Evolutionary conservation across 73 alveolate species (phyloP), one percentile per base, ranked within the genome.

Genomic region (Blepharisma stoltei): DNA sequence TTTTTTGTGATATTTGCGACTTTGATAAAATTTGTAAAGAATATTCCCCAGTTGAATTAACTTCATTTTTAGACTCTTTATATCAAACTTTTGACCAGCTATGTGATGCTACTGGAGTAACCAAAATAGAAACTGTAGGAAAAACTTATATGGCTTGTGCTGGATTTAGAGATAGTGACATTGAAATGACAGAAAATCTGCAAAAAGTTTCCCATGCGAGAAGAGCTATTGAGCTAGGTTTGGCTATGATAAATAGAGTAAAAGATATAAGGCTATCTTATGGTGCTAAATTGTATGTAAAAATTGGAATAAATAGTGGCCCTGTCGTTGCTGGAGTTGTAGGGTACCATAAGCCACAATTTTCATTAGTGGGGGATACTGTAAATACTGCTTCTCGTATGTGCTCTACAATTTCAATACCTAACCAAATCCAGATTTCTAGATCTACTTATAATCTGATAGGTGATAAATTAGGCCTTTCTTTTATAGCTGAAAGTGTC

Each of bases 331-430:
- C 99, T 6, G 99, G 99, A 6, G 99, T 96, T 44, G 97, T 97
- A 6, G 99, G 99, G 7, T 92, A 88, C 47, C 98, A 94, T 78
- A 90, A 94, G 71, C 99, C 99, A 0, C 96, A 97, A 78, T 97
- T 96, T 89, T 90, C 98, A 27, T 85, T 97, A 46, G 94, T 97
- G 32, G 99, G 99, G 32, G 99, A 96, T 88, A 95, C 99, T 20
- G 99, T 97, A 21, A 96, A 97, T 89, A 97, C 98, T 49, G 95
- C 99, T 32, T 89, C 97, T 60, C 89, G 99, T 80, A 97, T 96
- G 93, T 90, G 99, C 68, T 83, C 97, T 6, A 89, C 93, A 45
- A 83, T 97, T 38, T 79, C 80, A 18, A 14, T 20, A 38, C 79
- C 79, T 7, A 69, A 44, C 41, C 9, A n/a, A 1, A 69, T 69